Base-by-base conservation (phyloP, 176 grass and related monocot genomes). In the Raddia distichophylla region DNA sequence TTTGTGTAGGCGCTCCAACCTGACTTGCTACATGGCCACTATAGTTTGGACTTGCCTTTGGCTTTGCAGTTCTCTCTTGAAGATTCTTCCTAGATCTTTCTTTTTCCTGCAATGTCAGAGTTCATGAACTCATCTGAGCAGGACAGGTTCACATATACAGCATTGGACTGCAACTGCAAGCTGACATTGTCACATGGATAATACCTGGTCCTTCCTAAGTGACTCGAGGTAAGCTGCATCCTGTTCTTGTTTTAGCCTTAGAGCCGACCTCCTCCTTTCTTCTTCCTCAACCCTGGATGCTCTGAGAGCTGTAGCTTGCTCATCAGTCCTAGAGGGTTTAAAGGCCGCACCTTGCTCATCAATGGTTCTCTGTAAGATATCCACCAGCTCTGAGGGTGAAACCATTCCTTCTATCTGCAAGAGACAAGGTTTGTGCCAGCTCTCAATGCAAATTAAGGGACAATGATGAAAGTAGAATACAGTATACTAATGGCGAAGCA, bases 181-280 rank as follows among this genome's bases (percentile, higher is more conserved):
- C 5, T 5, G 6, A 10, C 66, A 63, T 60, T 22, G 15, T 6
- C 3, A 10, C 66, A 63, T 60, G 43, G 15, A 42, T 47, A 48
- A 44, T 19, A 91, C 92, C 89, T 94, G 76, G 14, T 94, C 92
- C 78, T 87, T 91, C 11, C 72, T 69, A 63, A 89, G 89, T 6
- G 92, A 84, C 53, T 94, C 84, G 15, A 76, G 86, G 85, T 94
- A 94, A 76, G 92, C 86, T 51, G 80, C 77, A 70, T 94, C 86
- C 76, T 94, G 92, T 48, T 91, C 92, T 66, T 74, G 75, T 34
- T 86, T 67, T 0, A 94, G 85, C 6, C 70, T 40, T 34, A 59
- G 84, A 20, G 84, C 80, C 54, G 73, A 78, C 67, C 80, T 89
- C 69, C 59, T 94, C 80, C 59, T 87, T 59, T 86, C 84, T 8